Conservation (phyloP, 441 rosid genomes). For the Pelargonium myrrhifolium region DNA sequence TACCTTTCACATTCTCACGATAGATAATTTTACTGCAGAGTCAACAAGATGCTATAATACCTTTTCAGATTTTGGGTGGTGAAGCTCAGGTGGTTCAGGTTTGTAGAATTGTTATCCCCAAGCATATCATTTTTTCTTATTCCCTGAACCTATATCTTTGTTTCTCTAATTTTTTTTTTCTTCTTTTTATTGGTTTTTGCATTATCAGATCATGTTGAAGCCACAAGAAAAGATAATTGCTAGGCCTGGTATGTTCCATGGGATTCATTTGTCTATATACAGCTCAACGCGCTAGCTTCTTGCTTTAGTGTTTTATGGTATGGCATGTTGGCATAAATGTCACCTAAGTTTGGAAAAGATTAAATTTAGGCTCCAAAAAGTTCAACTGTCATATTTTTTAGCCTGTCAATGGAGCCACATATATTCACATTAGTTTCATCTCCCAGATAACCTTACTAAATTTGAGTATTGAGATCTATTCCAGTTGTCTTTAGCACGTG, state of each 20-base stretch:
- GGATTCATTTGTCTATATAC: not conserved
- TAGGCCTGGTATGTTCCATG: conserved; percentile 57
- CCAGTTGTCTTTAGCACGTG: not conserved
- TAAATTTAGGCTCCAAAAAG: not conserved
- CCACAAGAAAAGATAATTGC: conserved; percentile 88
- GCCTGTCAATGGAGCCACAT: not conserved
- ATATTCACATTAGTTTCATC: not conserved
- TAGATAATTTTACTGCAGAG: conserved; percentile 44
- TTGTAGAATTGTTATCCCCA: conserved; percentile 12
- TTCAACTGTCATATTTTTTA: not conserved
- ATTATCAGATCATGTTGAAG: conserved; percentile 76
- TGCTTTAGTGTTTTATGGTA: not conserved
- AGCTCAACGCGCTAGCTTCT: not conserved
- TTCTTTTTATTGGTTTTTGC: conserved; percentile 13
- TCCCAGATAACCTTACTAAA: not conserved
- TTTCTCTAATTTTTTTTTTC: conserved; percentile 2
- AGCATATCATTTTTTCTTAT: not conserved
- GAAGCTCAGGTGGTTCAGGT: conserved; percentile 99
- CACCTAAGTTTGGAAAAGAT: not conserved
- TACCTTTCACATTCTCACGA: conserved; percentile 11
- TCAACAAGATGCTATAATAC: conserved; percentile 73
- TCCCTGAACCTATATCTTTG: conserved; percentile 1
- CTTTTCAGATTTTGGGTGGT: conserved; percentile 98
- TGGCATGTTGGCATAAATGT: not conserved
- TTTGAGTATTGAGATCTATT: not conserved